Base-by-base conservation (phyloP, 148 eudicot species). In the Gaultheria prostrata region DNA sequence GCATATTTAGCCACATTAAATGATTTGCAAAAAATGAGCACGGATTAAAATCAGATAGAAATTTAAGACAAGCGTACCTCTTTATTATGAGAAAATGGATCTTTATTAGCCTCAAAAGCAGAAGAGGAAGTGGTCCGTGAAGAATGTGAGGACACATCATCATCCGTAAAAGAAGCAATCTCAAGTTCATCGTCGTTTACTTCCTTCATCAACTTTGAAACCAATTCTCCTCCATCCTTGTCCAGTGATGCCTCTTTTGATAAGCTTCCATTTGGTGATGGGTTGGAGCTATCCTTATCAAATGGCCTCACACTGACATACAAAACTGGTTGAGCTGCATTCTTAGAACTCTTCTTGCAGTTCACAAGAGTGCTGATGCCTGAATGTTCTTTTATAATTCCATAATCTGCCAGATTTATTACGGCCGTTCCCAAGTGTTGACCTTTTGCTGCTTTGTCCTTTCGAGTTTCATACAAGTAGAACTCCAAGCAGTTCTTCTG, bases 401-500 rank as follows among this genome's bases (percentile, higher is more conserved):
- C 98, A 87, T 87, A 93, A 78, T 94, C 98, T 32, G 91, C 93
- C 15, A 96, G 89, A 73, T 96, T 94, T 43, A 96, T 69, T 1
- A 82, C 82, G 43, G 94, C 93, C 20, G 93, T 89, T 75, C 98
- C 98, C 43, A 96, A 83, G 30, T 91, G 90, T 50, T 93, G 93
- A 32, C 93, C 98, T 88, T 93, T 94, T 1, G 83, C 79, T 24
- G 90, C 89, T 86, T 92, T 94, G 46, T 94, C 97, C 82, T 90
- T 96, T 49, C 85, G 88, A 7, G 94, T 91, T 76, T 96, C 98
- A 79, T 88, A 94, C 91, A 96, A 84, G 84, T 85, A 87, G 77
- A 96, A 93, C 80, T 96, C 98, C 81, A 96, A 83, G 83, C 80
- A 83, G 59, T 94, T 96, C 90, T 94, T 96, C 78, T 90, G 92